Conservation (phyloP, 805 yeast genomes). For the Ogataea ramenticola region DNA sequence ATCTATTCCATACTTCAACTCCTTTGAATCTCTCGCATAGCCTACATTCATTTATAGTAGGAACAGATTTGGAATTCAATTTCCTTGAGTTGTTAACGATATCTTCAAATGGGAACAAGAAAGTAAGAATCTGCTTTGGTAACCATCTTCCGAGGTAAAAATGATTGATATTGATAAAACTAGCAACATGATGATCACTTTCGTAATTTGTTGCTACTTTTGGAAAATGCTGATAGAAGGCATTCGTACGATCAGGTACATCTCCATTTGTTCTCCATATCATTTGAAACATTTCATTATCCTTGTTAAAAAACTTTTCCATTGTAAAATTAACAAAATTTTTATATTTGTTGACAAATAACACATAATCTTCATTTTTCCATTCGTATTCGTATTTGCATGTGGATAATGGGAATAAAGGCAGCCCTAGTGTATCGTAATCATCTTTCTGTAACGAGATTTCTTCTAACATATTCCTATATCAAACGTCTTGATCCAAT, state of each 20-base stretch:
- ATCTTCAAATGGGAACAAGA: constrained; percentile 22
- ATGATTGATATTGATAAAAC: constrained; percentile 21
- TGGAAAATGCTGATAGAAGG: constrained; percentile 26
- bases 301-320: constrained; percentile 17
- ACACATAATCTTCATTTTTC: background rate
- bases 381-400: background rate
- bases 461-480: constrained; percentile 13
- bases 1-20: constrained; percentile 19
- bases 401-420: constrained; percentile 4
- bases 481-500: too few species aligned
- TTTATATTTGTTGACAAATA: constrained; percentile 3
- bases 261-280: constrained; percentile 21
- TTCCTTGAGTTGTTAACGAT: constrained; percentile 9
- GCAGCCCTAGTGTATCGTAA: constrained; percentile 6
- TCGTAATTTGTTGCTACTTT: constrained; percentile 25
- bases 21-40: constrained; percentile 22
- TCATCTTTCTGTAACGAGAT: constrained; percentile 18
- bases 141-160: constrained; percentile 28
- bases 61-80: constrained; percentile 22
- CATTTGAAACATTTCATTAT: constrained; percentile 19
- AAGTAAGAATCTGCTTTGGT: constrained; percentile 17
- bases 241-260: constrained; percentile 20
- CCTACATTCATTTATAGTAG: constrained; percentile 24
- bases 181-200: constrained; percentile 23
- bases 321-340: constrained; percentile 7